Evolutionary conservation across 2,329 filamentous ascomycete species (phyloP).

Genomic region (Pseudogymnoascus sp.): DNA sequence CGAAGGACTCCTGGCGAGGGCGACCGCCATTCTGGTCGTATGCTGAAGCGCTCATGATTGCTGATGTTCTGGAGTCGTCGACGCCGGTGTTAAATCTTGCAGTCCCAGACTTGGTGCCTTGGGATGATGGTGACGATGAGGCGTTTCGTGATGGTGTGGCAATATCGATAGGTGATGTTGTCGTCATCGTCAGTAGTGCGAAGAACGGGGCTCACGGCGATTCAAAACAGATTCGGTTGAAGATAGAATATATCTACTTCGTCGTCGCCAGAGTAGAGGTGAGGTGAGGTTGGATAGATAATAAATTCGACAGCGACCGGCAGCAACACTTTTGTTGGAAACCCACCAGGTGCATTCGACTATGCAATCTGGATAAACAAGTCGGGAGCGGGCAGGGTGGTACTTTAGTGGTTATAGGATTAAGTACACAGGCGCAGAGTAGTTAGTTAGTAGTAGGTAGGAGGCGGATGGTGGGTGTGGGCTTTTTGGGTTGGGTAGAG

Average conservation of each 20-base stretch:
- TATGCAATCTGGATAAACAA: slow-evolving; percentile 11
- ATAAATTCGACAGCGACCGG: neutral
- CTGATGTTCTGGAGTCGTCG: slow-evolving; percentile 34
- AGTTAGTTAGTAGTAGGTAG: neutral
- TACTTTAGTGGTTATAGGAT: slow-evolving; percentile 10
- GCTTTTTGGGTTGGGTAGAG: neutral
- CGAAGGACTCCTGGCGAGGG: slow-evolving; percentile 57
- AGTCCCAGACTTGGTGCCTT: slow-evolving; percentile 22
- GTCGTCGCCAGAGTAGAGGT: slow-evolving; percentile 2
- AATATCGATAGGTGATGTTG: slow-evolving; percentile 32
- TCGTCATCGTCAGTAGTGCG: slow-evolving; percentile 25
- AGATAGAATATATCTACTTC: neutral
- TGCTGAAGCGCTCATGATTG: slow-evolving; percentile 51
- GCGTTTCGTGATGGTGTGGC: slow-evolving; percentile 29
- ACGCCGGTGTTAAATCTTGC: slow-evolving; percentile 24
- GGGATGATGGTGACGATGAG: slow-evolving; percentile 35
- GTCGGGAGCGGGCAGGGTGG: slow-evolving; percentile 9
- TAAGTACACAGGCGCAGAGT: neutral
- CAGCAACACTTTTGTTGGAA: slow-evolving; percentile 8
- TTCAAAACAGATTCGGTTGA: neutral
- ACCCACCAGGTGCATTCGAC: slow-evolving; percentile 11
- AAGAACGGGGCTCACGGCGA: neutral
- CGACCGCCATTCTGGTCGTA: slow-evolving; percentile 52
- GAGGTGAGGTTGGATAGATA: neutral
- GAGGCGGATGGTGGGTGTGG: neutral